Base-by-base conservation (phyloP, 2,329 filamentous ascomycete species). In the Clarireedia sp. region DNA sequence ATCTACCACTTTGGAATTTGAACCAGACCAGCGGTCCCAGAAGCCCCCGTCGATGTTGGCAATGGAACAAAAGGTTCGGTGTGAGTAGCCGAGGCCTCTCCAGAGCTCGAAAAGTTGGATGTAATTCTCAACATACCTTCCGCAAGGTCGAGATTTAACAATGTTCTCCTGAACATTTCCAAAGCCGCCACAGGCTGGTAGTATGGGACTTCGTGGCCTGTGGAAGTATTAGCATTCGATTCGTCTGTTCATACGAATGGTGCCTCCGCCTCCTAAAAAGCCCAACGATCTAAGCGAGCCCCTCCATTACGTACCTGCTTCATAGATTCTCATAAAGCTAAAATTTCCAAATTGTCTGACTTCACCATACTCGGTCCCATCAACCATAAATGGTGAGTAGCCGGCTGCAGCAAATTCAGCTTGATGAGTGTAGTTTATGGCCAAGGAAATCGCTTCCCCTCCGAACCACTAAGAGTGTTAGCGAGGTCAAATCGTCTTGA, bases 321-420 rank as follows among this genome's bases (percentile, higher is more conserved):
- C 60, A 26, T 62, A 74, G 1, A 65, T 41, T 19, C 63, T 51
- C 7, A 61, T 21, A 47, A 65, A 65, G 2, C 59, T 61, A 26
- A 66, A 65, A 54, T 84, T 84, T 12, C 80, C 80, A 59, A 75
- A 81, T 64, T 85, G 80, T 5, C 81, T 73, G 0, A 83, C 81
- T 58, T 77, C 74, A 9, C 82, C 82, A 70, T 80, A 70, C 73
- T 77, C 71, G 9, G 72, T 72, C 14, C 72, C 74, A 59, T 82
- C 77, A 9, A 83, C 77, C 3, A 76, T 63, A 46, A 85, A 76
- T 6, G 79, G 76, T 0, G 75, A 72, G 62, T 85, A 85, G 0
- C 79, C 81, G 0, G 81, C 76, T 0, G 70, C 64, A 6, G 73
- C 71, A 66, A 84, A 85, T 51, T 74, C 61, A 17, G 71, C 69